Evolutionary conservation across 176 grass and related monocot genomes (phyloP).

Genomic region (Tillandsia fasciculata): DNA sequence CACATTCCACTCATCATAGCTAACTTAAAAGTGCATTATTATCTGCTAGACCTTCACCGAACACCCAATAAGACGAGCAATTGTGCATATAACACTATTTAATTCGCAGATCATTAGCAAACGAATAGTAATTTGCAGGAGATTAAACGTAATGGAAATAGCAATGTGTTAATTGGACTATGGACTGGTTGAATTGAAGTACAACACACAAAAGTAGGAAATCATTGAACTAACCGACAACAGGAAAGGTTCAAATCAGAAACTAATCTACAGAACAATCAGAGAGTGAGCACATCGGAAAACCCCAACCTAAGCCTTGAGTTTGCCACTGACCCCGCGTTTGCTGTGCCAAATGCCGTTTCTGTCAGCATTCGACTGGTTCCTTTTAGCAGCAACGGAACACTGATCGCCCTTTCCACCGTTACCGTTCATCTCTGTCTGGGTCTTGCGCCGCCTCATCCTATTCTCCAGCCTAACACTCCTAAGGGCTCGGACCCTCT

Average conservation of each 20-base stretch:
- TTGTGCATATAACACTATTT: too few species aligned
- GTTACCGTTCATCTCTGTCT: constrained; percentile 67
- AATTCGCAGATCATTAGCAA: neutral
- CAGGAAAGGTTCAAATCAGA: constrained; percentile 18
- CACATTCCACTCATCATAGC: too few species aligned
- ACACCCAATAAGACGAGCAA: too few species aligned
- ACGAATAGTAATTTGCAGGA: neutral
- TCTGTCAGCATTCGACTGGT: constrained; percentile 50
- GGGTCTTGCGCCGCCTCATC: constrained; percentile 70
- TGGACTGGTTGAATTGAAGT: neutral
- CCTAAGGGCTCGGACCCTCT: constrained; percentile 51
- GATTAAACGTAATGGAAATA: neutral
- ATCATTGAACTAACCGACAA: constrained; percentile 24
- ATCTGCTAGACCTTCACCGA: too few species aligned
- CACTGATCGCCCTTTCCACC: constrained; percentile 48
- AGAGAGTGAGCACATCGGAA: neutral
- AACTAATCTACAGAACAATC: constrained; percentile 19
- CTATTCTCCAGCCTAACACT: constrained; percentile 73
- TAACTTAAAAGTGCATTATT: too few species aligned
- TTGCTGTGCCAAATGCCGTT: constrained; percentile 57
- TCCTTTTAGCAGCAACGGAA: constrained; percentile 52
- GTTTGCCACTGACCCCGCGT: constrained; percentile 42
- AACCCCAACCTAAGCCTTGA: constrained; percentile 45
- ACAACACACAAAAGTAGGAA: constrained; percentile 5
- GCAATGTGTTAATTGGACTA: too few species aligned